These are phyloP conservation scores for Fomitiporia mediterranea DNA, from an alignment of 1,284 basidiomycete species.

Conservation along the genomic window DNA sequence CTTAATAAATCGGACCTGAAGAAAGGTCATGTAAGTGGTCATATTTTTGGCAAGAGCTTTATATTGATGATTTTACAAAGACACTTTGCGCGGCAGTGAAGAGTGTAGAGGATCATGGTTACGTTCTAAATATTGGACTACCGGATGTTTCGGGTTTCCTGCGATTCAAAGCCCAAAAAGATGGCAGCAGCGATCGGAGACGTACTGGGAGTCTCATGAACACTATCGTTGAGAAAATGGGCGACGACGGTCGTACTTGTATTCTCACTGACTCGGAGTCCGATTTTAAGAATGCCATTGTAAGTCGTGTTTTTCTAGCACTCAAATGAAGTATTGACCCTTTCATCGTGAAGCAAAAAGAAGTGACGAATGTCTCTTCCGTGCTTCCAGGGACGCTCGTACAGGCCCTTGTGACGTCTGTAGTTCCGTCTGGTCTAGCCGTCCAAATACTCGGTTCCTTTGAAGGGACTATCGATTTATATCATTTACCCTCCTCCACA, in stretches of 20 bases:
- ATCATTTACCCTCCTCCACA: conserved; percentile 61
- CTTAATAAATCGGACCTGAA: conserved; percentile 78
- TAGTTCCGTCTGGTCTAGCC: conserved; percentile 78
- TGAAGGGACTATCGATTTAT: conserved; percentile 84
- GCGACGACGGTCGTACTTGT: conserved; percentile 69
- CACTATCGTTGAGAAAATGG: conserved; percentile 56
- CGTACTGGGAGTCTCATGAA: conserved; percentile 64
- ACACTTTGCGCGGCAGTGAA: conserved; percentile 74
- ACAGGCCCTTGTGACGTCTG: conserved; percentile 79
- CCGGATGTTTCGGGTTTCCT: conserved; percentile 74
- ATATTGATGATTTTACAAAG: conserved; percentile 35
- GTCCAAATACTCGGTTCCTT: conserved; percentile 93
- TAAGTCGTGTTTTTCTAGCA: conserved; percentile 32
- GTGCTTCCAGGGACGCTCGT: conserved; percentile 86
- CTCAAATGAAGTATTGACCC: conserved; percentile 14
- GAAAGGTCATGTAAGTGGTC: conserved; percentile 62
- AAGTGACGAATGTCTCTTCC: conserved; percentile 77
- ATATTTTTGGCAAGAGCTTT: conserved; percentile 13
- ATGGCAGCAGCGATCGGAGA: conserved; percentile 37
- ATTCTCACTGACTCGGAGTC: conserved; percentile 51
- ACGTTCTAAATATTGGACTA: conserved; percentile 84
- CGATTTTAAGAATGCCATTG: conserved; percentile 45
- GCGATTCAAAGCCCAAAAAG: conserved; percentile 55
- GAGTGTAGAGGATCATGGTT: conserved; percentile 93
- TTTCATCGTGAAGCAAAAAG: conserved; percentile 46